These are phyloP conservation scores for Posidonia oceanica DNA, from an alignment of 116 monocot genomes.

Conservation along the genomic window DNA sequence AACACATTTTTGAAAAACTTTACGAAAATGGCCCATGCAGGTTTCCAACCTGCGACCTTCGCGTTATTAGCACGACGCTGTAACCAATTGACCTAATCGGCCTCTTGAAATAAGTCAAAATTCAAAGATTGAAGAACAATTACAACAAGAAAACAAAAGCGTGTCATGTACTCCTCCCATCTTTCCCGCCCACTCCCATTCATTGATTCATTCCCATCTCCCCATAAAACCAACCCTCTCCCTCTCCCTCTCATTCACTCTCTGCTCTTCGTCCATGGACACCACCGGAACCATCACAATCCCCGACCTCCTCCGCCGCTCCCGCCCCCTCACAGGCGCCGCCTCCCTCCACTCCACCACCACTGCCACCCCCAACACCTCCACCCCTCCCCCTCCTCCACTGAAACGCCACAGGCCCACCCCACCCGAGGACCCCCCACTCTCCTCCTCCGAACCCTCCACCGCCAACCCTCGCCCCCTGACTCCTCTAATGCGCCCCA, in stretches of 20 bases:
- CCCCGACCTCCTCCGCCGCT: conserved; percentile 46
- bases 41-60: conserved; percentile 91
- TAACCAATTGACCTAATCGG: conserved; percentile 84
- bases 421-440: neutral
- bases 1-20: too few relatives aligned
- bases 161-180: neutral
- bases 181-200: neutral
- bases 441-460: conserved; percentile 6
- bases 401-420: conserved; percentile 19
- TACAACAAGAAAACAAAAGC: too few relatives aligned
- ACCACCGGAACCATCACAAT: conserved; percentile 26
- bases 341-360: conserved; percentile 18
- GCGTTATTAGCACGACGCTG: conserved; percentile 93
- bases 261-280: conserved; percentile 11
- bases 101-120: neutral
- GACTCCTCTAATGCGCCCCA: conserved; percentile 26
- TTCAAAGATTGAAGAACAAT: too few relatives aligned
- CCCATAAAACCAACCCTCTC: neutral
- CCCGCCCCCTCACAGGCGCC: conserved; percentile 48
- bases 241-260: neutral
- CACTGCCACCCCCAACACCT: neutral
- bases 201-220: neutral
- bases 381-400: conserved; percentile 9
- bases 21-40: conserved; percentile 41
- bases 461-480: conserved; percentile 20